Conservation (phyloP, 306 rosid species). For the Benincasa hispida region DNA sequence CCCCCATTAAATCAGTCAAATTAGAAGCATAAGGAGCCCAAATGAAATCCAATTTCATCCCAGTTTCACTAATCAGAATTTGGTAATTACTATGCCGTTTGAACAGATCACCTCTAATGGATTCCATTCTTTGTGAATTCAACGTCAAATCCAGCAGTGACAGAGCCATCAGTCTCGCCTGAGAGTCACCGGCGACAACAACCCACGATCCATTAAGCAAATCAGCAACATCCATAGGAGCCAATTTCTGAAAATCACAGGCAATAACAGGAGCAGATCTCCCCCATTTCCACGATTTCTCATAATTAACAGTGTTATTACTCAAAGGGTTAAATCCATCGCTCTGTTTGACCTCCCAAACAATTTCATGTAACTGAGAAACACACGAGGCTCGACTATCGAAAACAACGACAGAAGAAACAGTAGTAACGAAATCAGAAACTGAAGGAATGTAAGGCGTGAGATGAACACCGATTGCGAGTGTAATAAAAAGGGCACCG, state of each 20-base stretch:
- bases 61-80: slow-evolving; percentile 38
- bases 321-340: slow-evolving; percentile 22
- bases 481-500: slow-evolving; percentile 85
- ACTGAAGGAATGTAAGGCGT: slow-evolving; percentile 79
- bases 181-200: slow-evolving; percentile 81
- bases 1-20: slow-evolving; percentile 40
- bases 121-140: slow-evolving; percentile 36
- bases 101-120: slow-evolving; percentile 35
- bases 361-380: slow-evolving; percentile 59
- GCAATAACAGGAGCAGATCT: slow-evolving; percentile 26
- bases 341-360: slow-evolving; percentile 40
- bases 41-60: slow-evolving; percentile 66
- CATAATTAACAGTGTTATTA: slow-evolving; percentile 36
- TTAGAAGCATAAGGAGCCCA: slow-evolving; percentile 75
- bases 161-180: slow-evolving; percentile 47
- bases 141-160: slow-evolving; percentile 45
- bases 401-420: slow-evolving; percentile 45
- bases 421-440: slow-evolving; percentile 55
- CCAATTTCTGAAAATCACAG: slow-evolving; percentile 56
- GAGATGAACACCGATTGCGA: slow-evolving; percentile 87
- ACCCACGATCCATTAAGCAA: slow-evolving; percentile 93
- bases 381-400: slow-evolving; percentile 65
- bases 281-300: slow-evolving; percentile 55
- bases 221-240: slow-evolving; percentile 38
- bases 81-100: slow-evolving; percentile 68